Conservation (phyloP, 2,329 filamentous ascomycete species). For the Tothia fuscella region DNA sequence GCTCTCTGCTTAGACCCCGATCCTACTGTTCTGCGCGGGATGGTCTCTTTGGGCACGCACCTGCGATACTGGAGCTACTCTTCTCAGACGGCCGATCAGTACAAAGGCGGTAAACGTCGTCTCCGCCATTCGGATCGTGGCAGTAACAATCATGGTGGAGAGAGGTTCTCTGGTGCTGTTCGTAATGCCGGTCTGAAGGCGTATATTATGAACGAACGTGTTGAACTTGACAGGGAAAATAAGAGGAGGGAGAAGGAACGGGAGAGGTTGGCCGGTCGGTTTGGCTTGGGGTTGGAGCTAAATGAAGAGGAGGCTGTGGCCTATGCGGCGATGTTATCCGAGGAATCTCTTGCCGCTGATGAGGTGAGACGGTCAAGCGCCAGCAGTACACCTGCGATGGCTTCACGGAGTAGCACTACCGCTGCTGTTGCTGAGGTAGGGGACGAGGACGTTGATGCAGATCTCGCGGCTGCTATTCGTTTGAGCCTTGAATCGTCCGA, state of each 20-base stretch:
- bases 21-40: slow-evolving; percentile 69
- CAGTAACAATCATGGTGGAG: slow-evolving; percentile 44
- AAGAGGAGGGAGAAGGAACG: slow-evolving; percentile 54
- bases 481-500: slow-evolving; percentile 28
- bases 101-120: slow-evolving; percentile 66
- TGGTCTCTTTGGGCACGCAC: slow-evolving; percentile 77
- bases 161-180: slow-evolving; percentile 38
- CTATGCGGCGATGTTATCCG: slow-evolving; percentile 50
- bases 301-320: slow-evolving; percentile 50
- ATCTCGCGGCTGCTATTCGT: slow-evolving; percentile 52
- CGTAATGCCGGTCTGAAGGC: slow-evolving; percentile 40
- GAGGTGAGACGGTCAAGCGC: slow-evolving; percentile 34
- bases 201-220: slow-evolving; percentile 77
- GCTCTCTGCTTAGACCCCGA: slow-evolving; percentile 82
- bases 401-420: not conserved
- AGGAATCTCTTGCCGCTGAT: slow-evolving; percentile 42
- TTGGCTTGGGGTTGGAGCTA: slow-evolving; percentile 65
- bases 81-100: slow-evolving; percentile 56
- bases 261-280: slow-evolving; percentile 61
- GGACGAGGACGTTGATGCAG: slow-evolving; percentile 24
- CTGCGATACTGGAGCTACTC: slow-evolving; percentile 91
- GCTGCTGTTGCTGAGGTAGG: not conserved
- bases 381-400: slow-evolving; percentile 14
- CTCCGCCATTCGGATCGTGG: slow-evolving; percentile 56
- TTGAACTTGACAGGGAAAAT: slow-evolving; percentile 66